Conservation (phyloP, 768 basidiomycete species). For the Tricholoma terreum region DNA sequence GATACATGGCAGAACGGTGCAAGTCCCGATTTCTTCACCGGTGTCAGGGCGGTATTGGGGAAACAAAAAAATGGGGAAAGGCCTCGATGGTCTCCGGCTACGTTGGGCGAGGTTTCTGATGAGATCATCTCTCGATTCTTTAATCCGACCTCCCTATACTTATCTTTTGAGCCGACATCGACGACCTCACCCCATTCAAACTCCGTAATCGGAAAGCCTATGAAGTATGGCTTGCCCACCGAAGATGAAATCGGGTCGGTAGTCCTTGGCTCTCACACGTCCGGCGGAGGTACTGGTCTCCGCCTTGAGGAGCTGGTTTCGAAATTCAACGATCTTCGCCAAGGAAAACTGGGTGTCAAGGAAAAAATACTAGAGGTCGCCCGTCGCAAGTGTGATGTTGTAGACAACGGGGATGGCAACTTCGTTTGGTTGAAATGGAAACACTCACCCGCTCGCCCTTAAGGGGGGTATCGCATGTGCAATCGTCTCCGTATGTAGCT, state of each 20-base stretch:
- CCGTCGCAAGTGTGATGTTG: conserved; percentile 58
- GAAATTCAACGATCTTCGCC: conserved; percentile 46
- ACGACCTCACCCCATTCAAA: conserved; percentile 35
- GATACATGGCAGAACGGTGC: conserved; percentile 55
- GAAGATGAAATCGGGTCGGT: conserved; percentile 69
- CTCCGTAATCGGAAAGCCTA: conserved; percentile 25
- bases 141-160: conserved; percentile 45
- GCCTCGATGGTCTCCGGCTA: conserved; percentile 71
- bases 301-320: conserved; percentile 62
- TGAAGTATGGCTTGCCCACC: conserved; percentile 64
- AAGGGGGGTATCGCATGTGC: conserved; percentile 3
- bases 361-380: conserved; percentile 81
- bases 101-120: conserved; percentile 56
- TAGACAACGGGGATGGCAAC: conserved; percentile 59
- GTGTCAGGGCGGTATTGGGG: conserved; percentile 72
- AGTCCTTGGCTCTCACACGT: conserved; percentile 61
- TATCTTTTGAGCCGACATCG: conserved; percentile 42
- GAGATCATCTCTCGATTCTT: conserved; percentile 70
- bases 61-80: conserved; percentile 45
- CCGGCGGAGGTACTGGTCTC: conserved; percentile 59
- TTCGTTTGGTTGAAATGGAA: conserved; percentile 63
- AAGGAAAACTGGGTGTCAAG: conserved; percentile 58
- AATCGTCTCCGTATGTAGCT: background rate
- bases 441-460: conserved; percentile 27
- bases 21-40: conserved; percentile 79